Conservation (phyloP, 73 alveolate species). For the Stentor roeselii region DNA sequence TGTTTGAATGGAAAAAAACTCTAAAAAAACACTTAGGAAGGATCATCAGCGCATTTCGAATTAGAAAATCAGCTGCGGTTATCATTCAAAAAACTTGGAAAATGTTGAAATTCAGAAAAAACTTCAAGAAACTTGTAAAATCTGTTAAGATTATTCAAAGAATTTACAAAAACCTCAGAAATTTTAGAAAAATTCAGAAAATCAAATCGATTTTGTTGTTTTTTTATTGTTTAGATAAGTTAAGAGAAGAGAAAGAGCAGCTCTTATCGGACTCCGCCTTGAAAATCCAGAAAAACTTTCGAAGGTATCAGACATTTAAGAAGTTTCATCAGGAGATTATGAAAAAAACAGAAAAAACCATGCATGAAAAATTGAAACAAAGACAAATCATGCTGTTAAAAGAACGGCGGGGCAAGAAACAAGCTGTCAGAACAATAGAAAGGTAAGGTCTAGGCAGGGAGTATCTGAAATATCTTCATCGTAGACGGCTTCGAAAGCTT, state of each 20-base stretch:
- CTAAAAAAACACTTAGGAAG: background rate
- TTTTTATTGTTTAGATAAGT: background rate
- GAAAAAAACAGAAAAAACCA: background rate
- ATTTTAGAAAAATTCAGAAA: background rate
- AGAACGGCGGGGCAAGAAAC: background rate
- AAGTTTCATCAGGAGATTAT: background rate
- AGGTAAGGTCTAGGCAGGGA: background rate
- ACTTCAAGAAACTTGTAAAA: background rate
- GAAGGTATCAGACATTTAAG: background rate
- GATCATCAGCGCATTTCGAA: background rate
- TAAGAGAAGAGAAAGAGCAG: background rate
- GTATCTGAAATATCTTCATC: background rate
- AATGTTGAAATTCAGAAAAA: background rate
- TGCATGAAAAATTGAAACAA: background rate
- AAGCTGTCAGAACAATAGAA: slow-evolving; percentile 11
- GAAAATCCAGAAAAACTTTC: background rate
- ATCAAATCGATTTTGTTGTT: background rate
- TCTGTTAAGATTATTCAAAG: background rate
- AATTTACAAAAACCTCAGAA: background rate
- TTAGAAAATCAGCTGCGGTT: background rate
- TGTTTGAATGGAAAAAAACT: background rate
- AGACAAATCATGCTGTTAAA: background rate
- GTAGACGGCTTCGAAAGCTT: background rate
- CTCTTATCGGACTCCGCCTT: background rate
- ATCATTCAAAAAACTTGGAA: background rate